phyloP scores from a whole-genome alignment of 2,329 filamentous ascomycete genomes.

The Claviceps quebecensis region DNA sequence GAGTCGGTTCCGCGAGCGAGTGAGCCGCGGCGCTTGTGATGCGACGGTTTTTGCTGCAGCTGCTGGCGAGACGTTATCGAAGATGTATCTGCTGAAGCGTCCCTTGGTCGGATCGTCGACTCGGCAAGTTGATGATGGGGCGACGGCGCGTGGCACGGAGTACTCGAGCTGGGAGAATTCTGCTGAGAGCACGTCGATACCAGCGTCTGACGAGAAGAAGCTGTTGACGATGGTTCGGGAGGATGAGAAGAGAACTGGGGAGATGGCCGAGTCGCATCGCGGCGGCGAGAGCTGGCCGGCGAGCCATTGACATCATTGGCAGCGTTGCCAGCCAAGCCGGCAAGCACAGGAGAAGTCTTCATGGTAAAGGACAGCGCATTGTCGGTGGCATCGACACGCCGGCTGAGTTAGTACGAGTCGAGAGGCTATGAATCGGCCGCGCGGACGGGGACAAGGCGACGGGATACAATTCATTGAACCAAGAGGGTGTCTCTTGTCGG shows the following conservation, averaged over 20 bases:
- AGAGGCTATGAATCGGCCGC: background rate
- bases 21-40: conserved; percentile 20
- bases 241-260: conserved; percentile 14
- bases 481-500: background rate
- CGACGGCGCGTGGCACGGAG: conserved; percentile 11
- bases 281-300: conserved; percentile 29
- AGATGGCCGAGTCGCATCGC: conserved; percentile 12
- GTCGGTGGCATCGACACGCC: conserved; percentile 14
- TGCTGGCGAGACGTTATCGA: background rate
- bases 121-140: background rate
- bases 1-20: conserved; percentile 5
- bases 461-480: conserved; percentile 3
- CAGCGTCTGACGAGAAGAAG: background rate
- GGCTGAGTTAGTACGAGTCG: background rate
- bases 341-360: conserved; percentile 40
- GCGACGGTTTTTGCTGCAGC: conserved; percentile 12
- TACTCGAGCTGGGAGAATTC: conserved; percentile 1
- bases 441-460: background rate
- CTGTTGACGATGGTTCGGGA: conserved; percentile 10
- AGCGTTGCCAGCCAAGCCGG: conserved; percentile 31
- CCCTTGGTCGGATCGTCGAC: background rate
- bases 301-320: conserved; percentile 35
- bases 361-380: conserved; percentile 41
- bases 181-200: conserved; percentile 11
- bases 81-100: background rate